These are phyloP conservation scores for grape (Vitis vinifera) DNA, from an alignment of 164 flowering plant genomes.

Conservation along the genomic window ASM3070453v1 NC_081819.1:20905501-20906000, in stretches of 20 bases:
- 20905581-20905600: not conserved
- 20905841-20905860: not conserved
- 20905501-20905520: constrained; percentile 6
- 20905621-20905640: not conserved
- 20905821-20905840: constrained; percentile 14
- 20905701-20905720: not conserved
- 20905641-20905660: not conserved
- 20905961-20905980: constrained; percentile 4
- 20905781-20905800: not conserved
- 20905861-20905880: not conserved
- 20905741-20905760: not conserved
- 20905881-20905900: constrained; percentile 3
- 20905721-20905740: not conserved
- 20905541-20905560: not conserved
- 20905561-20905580: constrained; percentile 7
- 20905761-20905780: not conserved
- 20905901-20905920: constrained; percentile 3
- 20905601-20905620: too few species aligned
- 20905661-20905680: not conserved
- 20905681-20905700: not conserved
- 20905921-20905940: not conserved
- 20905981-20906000: not conserved
- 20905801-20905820: constrained; percentile 8
- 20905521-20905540: constrained; percentile 9
- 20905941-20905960: not conserved